Conservation (phyloP, 805 yeast species). For the Lachancea dasiensis region DNA sequence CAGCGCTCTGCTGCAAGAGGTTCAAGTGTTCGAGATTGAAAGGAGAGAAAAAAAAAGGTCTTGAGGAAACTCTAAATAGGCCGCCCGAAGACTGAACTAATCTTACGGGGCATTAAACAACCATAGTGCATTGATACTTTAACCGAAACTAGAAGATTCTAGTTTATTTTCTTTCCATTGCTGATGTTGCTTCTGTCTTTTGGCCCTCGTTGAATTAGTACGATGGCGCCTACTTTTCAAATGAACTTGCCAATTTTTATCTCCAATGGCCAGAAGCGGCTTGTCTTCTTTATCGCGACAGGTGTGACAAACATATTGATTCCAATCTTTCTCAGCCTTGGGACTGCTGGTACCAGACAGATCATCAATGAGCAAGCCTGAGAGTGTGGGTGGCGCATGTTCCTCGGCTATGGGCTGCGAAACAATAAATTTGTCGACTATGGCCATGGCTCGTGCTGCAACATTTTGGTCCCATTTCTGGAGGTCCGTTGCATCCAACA, state of each 20-base stretch:
- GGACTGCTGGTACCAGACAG: slow-evolving; percentile 7
- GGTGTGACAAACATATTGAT: slow-evolving; percentile 58
- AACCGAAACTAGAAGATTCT: not conserved
- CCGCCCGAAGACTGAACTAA: too few species aligned
- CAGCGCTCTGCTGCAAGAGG: slow-evolving; percentile 39
- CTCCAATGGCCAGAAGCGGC: slow-evolving; percentile 64
- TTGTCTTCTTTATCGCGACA: slow-evolving; percentile 56
- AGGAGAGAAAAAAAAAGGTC: slow-evolving; percentile 42
- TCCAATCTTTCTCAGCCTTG: slow-evolving; percentile 40
- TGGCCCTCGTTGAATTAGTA: slow-evolving; percentile 41
- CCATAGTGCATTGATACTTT: too few species aligned
- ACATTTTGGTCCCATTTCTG: slow-evolving; percentile 55
- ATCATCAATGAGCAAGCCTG: slow-evolving; percentile 21
- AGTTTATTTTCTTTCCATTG: slow-evolving; percentile 32
- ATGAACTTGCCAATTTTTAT: slow-evolving; percentile 64
- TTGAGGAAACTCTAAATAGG: too few species aligned
- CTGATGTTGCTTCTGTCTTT: slow-evolving; percentile 49
- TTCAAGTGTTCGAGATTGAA: slow-evolving; percentile 46
- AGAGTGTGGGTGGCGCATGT: slow-evolving; percentile 38
- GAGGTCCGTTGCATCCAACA: slow-evolving; percentile 75
- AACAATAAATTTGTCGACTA: slow-evolving; percentile 40
- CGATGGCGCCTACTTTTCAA: slow-evolving; percentile 62
- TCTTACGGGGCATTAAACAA: too few species aligned
- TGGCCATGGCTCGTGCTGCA: slow-evolving; percentile 44
- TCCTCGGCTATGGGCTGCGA: slow-evolving; percentile 12